Evolutionary conservation across 192 early-diverging fungal species (phyloP).

Genomic region (Coemansia sp.): DNA sequence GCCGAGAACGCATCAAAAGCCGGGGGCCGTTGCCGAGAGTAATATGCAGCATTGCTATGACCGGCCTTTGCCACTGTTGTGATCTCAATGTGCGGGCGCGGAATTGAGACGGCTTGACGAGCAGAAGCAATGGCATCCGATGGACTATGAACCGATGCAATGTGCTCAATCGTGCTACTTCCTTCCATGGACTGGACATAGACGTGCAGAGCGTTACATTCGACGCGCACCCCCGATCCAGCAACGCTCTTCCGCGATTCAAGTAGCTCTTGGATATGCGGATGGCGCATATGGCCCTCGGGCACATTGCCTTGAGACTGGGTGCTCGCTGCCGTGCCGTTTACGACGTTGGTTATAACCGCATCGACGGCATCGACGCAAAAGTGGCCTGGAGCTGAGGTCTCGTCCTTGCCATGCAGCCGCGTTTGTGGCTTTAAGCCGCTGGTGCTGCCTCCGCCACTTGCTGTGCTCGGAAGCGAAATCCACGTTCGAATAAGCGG

Average conservation of each 20-base stretch:
- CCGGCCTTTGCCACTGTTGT: conserved; percentile 36
- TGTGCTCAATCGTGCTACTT: conserved; percentile 26
- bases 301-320: conserved; percentile 35
- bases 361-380: conserved; percentile 51
- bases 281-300: conserved; percentile 49
- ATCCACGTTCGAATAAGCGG: conserved; percentile 52
- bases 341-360: conserved; percentile 53
- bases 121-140: conserved; percentile 7
- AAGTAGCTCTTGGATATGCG: conserved; percentile 52
- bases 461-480: conserved; percentile 30
- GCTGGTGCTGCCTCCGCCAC: not conserved
- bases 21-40: conserved; percentile 29
- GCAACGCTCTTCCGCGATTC: conserved; percentile 49
- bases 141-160: conserved; percentile 40
- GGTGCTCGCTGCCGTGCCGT: conserved; percentile 51
- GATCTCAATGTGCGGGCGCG: conserved; percentile 50
- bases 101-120: conserved; percentile 18
- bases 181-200: conserved; percentile 43
- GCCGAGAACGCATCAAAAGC: conserved; percentile 52
- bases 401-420: conserved; percentile 15
- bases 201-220: conserved; percentile 37
- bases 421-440: conserved; percentile 5
- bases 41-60: conserved; percentile 1
- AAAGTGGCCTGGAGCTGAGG: conserved; percentile 38
- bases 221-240: conserved; percentile 48